Evolutionary conservation across 768 basidiomycete genomes (phyloP).

Genomic region (Leccinum uliginosum): DNA sequence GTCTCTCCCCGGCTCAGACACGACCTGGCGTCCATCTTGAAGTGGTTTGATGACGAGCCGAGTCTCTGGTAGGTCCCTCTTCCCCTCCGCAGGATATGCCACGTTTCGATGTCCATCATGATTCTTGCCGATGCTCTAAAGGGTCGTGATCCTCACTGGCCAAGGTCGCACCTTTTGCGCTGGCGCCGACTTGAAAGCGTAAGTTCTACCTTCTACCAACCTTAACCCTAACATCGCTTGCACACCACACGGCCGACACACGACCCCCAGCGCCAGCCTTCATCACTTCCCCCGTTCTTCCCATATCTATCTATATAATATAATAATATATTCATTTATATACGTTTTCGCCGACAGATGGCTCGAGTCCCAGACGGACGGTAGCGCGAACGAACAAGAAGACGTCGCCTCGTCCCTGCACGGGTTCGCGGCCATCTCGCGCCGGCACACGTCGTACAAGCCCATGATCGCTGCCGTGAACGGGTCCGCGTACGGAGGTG

Average conservation of each 20-base stretch:
- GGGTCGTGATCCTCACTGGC: constrained; percentile 75
- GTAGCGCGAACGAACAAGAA: constrained; percentile 42
- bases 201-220: constrained; percentile 28
- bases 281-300: background rate
- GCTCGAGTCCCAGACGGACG: constrained; percentile 48
- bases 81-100: background rate
- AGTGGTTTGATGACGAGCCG: constrained; percentile 74
- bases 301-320: background rate
- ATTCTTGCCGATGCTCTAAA: constrained; percentile 24
- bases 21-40: constrained; percentile 49
- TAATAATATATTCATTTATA: background rate
- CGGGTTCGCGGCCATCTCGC: constrained; percentile 73
- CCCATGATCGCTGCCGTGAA: constrained; percentile 80
- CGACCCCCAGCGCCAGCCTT: no score
- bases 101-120: background rate
- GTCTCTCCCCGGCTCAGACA: constrained; percentile 56
- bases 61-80: constrained; percentile 55
- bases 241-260: background rate
- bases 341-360: constrained; percentile 40
- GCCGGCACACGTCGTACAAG: constrained; percentile 56
- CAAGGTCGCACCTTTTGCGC: constrained; percentile 72
- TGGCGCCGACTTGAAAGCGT: constrained; percentile 77
- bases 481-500: constrained; percentile 69
- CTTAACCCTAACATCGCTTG: background rate
- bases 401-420: constrained; percentile 36